Conservation (phyloP, 2,329 filamentous ascomycete genomes). For the Aaosphaeria arxii region DNA sequence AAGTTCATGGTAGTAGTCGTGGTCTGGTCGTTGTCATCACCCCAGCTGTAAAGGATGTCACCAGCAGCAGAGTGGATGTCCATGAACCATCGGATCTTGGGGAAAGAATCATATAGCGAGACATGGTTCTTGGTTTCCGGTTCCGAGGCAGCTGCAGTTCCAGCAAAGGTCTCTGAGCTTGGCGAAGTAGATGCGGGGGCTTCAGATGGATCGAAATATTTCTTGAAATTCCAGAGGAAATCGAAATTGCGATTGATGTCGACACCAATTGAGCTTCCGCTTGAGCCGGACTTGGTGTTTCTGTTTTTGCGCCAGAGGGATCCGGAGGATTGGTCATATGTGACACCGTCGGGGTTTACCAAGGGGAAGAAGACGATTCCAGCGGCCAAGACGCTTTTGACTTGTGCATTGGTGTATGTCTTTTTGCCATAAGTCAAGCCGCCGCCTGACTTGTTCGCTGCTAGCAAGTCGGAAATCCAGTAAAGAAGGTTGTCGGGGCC, state of each 20-base stretch:
- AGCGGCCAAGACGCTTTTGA: constrained; percentile 49
- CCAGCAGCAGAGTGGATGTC: constrained; percentile 58
- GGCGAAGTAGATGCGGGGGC: constrained; percentile 42
- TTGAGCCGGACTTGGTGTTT: constrained; percentile 22
- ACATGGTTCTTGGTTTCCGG: constrained; percentile 54
- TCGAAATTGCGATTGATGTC: constrained; percentile 44
- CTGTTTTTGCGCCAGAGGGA: constrained; percentile 35
- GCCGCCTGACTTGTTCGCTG: constrained; percentile 48
- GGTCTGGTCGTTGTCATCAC: constrained; percentile 53
- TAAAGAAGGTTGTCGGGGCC: constrained; percentile 57
- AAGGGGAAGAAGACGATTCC: constrained; percentile 52
- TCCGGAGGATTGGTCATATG: constrained; percentile 26
- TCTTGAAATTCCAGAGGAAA: constrained; percentile 54
- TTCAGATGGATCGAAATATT: constrained; percentile 43
- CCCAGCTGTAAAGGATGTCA: constrained; percentile 57
- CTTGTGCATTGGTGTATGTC: constrained; percentile 51
- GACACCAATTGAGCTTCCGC: constrained; percentile 18
- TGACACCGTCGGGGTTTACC: constrained; percentile 30
- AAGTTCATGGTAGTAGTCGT: constrained; percentile 49
- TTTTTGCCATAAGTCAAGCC: constrained; percentile 54
- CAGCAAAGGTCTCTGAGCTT: constrained; percentile 49
- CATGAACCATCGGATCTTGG: constrained; percentile 54
- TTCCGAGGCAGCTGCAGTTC: constrained; percentile 53
- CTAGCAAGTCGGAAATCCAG: constrained; percentile 57
- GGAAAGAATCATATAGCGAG: constrained; percentile 51